A percentile compares a stretch with the other conserved stretches of the same genome.
Evolutionary conservation across 2,329 filamentous ascomycete genomes (phyloP).

Genomic region (Neofusicoccum sp.): DNA sequence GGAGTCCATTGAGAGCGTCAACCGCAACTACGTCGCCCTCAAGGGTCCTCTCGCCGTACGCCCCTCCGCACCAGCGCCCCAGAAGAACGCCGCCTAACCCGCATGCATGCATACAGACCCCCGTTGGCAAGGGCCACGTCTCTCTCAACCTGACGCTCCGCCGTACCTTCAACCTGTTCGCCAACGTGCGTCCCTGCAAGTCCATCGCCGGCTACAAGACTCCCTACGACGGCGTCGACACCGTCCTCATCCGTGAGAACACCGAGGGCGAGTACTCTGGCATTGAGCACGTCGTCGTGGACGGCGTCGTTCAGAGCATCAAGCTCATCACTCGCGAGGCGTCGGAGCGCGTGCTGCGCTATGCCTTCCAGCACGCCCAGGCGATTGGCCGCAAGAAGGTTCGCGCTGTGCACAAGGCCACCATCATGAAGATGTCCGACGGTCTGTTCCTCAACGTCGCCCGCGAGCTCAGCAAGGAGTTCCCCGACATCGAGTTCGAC

Average conservation of each 20-base stretch:
- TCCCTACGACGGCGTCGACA: conserved; percentile 95
- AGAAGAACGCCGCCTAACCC: conserved; percentile 24
- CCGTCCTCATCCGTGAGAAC: conserved; percentile 97
- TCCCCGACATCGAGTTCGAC: conserved; percentile 93
- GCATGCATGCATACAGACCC: conserved; percentile 59
- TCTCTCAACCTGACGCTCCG: conserved; percentile 98
- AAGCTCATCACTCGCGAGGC: conserved; percentile 98
- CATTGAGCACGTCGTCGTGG: conserved; percentile 96
- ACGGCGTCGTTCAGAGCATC: conserved; percentile 98
- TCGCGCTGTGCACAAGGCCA: conserved; percentile 98
- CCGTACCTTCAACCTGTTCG: conserved; percentile 99
- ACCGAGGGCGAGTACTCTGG: conserved; percentile 99
- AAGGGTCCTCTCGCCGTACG: conserved; percentile 95
- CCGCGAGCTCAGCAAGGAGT: conserved; percentile 86
- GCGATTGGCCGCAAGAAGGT: conserved; percentile 94
- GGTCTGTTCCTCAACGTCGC: conserved; percentile 94
- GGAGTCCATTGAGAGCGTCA: conserved; percentile 87
- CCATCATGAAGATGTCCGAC: conserved; percentile 99
- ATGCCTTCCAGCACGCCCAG: conserved; percentile 96
- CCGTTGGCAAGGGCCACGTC: conserved; percentile 97
- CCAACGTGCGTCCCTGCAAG: conserved; percentile 96
- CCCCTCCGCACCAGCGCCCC: conserved; percentile 24
- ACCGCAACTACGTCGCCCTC: conserved; percentile 93
- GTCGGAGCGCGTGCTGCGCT: conserved; percentile 91
- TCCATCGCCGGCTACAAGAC: conserved; percentile 98